Conservation (phyloP, 345 rosid genomes). For the Eutrema yunnanense region DNA sequence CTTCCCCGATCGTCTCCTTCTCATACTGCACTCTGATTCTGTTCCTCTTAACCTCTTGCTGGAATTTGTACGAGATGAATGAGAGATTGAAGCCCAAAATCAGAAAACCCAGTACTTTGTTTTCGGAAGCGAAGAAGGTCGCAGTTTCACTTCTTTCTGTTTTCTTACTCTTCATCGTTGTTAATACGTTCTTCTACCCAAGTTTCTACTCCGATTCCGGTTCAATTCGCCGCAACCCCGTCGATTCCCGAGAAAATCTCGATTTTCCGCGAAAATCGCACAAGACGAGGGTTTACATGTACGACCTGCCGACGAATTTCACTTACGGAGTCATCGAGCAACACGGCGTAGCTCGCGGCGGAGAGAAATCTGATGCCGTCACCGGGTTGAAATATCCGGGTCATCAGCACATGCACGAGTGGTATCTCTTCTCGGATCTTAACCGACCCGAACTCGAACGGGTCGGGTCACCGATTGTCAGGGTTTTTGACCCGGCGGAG, state of each 20-base stretch:
- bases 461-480: conserved; percentile 50
- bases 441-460: conserved; percentile 46
- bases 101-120: conserved; percentile 10
- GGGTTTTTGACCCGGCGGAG: conserved; percentile 56
- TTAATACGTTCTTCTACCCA: conserved; percentile 47
- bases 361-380: conserved; percentile 26
- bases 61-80: background rate
- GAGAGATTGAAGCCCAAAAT: conserved; percentile 11
- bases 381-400: conserved; percentile 62
- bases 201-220: conserved; percentile 23
- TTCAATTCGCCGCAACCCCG: background rate
- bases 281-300: conserved; percentile 56
- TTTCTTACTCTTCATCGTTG: conserved; percentile 47
- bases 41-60: background rate
- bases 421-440: conserved; percentile 70
- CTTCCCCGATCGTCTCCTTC: no score
- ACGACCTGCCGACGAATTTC: conserved; percentile 67
- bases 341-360: conserved; percentile 68
- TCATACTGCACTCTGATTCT: no score
- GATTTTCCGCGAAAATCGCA: background rate
- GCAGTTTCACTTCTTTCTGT: conserved; percentile 36
- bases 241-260: background rate
- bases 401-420: conserved; percentile 94
- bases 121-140: conserved; percentile 44
- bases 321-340: conserved; percentile 62